Conservation (phyloP, 2,329 filamentous ascomycete genomes). For the Ascochyta clinopodiicola region DNA sequence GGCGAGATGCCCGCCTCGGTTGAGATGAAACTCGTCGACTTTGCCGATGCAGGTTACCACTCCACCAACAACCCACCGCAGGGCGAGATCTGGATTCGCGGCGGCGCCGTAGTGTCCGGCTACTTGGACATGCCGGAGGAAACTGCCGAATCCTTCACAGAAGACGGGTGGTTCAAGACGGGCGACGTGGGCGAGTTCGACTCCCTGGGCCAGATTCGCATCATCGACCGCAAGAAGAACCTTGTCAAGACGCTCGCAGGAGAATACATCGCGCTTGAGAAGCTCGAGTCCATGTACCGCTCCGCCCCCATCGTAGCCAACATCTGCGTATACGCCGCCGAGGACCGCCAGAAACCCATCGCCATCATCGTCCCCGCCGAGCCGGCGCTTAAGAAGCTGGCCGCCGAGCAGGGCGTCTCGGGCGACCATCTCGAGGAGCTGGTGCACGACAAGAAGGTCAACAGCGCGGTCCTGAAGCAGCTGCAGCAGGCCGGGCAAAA, state of each 20-base stretch:
- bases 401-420: slow-evolving; percentile 64
- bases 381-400: slow-evolving; percentile 62
- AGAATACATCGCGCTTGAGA: slow-evolving; percentile 97
- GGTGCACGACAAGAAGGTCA: slow-evolving; percentile 70
- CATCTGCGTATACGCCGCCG: slow-evolving; percentile 84
- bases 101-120: slow-evolving; percentile 73
- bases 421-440: slow-evolving; percentile 72
- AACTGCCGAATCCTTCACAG: slow-evolving; percentile 75
- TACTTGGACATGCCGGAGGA: slow-evolving; percentile 90
- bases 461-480: slow-evolving; percentile 71
- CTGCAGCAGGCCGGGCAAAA: slow-evolving; percentile 69
- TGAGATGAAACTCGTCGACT: slow-evolving; percentile 91
- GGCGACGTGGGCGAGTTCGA: slow-evolving; percentile 95
- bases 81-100: slow-evolving; percentile 91
- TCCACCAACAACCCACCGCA: slow-evolving; percentile 78
- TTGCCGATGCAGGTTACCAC: slow-evolving; percentile 86
- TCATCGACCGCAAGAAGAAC: slow-evolving; percentile 98
- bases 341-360: slow-evolving; percentile 76
- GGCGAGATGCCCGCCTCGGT: slow-evolving; percentile 79
- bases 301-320: slow-evolving; percentile 79
- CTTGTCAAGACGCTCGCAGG: slow-evolving; percentile 93
- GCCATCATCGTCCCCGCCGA: slow-evolving; percentile 76
- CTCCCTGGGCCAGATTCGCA: slow-evolving; percentile 75
- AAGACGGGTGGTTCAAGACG: slow-evolving; percentile 96
- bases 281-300: slow-evolving; percentile 89